Evolutionary conservation across 78 protist species (phyloP), one percentile per base, ranked within the genome.

Genomic region (Guillardia theta): DNA sequence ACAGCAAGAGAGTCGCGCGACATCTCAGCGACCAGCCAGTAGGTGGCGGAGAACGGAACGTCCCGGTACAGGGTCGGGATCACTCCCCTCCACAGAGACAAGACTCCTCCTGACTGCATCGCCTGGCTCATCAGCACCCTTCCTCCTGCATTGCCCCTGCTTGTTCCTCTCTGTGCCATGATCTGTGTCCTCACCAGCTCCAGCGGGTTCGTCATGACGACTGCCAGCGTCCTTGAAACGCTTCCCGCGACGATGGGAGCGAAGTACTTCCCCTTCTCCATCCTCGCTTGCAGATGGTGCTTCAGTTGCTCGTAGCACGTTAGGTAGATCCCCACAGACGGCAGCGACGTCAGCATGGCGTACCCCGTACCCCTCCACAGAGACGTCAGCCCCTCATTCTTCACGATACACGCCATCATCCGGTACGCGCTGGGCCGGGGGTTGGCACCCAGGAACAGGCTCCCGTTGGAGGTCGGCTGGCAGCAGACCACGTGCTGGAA

Each of bases 1-100:
- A n/a, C n/a, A n/a, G n/a, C n/a, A n/a, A n/a, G n/a, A n/a, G n/a
- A n/a, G n/a, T n/a, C n/a, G n/a, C 87, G 90, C 39, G 39, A 1
- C 15, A 64, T 27, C 48, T 97, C 98, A 22, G 92, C 96, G 27
- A 92, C 58, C 33, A 94, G 41, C 98, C 98, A 97, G 88, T 97
- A 97, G n/a, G 96, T 41, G 0, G 97, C 97, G 21, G 98, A 97
- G 53, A 97, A 97, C 18, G 98, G 98, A 15, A 94, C 96, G 53
- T 97, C 98, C 0, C 98, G 39, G 5, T 94, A 46, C 0, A 97
- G 77, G 2, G 98, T 96, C 4, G 98, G 98, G 37, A 27, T 41
- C 1, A 95, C 44, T 15, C 98, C 98, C n/a, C 95, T 45, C 98
- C 98, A 97, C 39, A 97, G 90, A 4, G 48, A 27, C 90, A 44